Conservation (phyloP, 192 early-diverging fungal species). For the Tieghemiomyces parasiticus region DNA sequence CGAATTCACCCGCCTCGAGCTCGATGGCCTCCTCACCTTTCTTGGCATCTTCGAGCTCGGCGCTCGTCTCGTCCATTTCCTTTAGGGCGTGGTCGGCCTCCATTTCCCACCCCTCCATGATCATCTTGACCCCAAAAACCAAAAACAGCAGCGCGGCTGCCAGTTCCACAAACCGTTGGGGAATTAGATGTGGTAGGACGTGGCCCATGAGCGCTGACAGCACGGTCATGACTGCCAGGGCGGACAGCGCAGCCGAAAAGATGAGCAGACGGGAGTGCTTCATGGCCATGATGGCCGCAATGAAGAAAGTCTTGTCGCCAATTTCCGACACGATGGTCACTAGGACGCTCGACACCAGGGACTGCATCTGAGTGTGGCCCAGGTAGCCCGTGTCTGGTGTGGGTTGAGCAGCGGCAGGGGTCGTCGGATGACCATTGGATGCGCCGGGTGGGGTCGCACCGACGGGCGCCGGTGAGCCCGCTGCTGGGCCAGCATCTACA, state of each 20-base stretch:
- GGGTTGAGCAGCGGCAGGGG: too few species aligned
- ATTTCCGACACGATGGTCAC: slow-evolving; percentile 96
- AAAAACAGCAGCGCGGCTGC: slow-evolving; percentile 76
- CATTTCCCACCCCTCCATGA: slow-evolving; percentile 75
- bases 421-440: too few species aligned
- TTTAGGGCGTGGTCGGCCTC: slow-evolving; percentile 71
- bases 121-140: slow-evolving; percentile 84
- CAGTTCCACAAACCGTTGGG: slow-evolving; percentile 72
- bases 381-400: too few species aligned
- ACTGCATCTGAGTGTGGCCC: slow-evolving; percentile 20
- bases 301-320: slow-evolving; percentile 98
- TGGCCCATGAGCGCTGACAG: slow-evolving; percentile 89
- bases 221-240: slow-evolving; percentile 87
- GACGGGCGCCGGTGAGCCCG: too few species aligned
- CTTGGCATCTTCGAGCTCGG: slow-evolving; percentile 63
- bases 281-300: slow-evolving; percentile 98
- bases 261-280: slow-evolving; percentile 80
- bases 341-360: slow-evolving; percentile 46
- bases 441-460: too few species aligned
- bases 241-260: slow-evolving; percentile 76
- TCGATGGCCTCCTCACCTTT: slow-evolving; percentile 13
- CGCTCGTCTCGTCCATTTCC: slow-evolving; percentile 84
- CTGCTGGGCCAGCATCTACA: too few species aligned
- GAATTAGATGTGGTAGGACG: slow-evolving; percentile 73
- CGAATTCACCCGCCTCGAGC: slow-evolving; percentile 12